A percentile compares a stretch with the other conserved stretches of the same genome.
Conservation (phyloP, 1,284 basidiomycete genomes). For the Flammula alnicola region DNA sequence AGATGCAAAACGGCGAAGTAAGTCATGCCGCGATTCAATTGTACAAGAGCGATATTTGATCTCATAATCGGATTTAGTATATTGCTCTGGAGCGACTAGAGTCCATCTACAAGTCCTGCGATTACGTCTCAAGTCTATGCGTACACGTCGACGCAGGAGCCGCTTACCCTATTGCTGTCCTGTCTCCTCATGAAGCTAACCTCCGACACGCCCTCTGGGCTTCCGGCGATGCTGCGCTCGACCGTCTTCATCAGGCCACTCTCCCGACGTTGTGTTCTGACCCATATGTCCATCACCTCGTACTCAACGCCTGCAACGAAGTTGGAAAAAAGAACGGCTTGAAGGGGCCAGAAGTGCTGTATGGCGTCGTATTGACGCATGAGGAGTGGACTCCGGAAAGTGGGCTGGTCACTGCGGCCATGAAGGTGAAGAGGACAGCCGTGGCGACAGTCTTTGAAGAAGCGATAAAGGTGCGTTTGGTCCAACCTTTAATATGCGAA, state of each 20-base stretch:
- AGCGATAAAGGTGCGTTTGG: constrained; percentile 64
- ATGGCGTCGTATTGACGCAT: constrained; percentile 75
- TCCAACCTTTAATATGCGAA: no score
- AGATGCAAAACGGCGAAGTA: constrained; percentile 80
- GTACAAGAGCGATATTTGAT: no score
- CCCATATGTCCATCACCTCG: constrained; percentile 61
- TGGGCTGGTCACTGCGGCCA: constrained; percentile 86
- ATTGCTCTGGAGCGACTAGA: constrained; percentile 90
- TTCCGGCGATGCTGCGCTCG: constrained; percentile 26
- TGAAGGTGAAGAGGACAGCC: constrained; percentile 84
- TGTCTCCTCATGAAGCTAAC: constrained; percentile 78
- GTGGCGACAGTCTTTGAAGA: constrained; percentile 69
- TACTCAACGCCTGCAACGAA: constrained; percentile 81
- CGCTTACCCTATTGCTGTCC: constrained; percentile 81
- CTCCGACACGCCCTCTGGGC: constrained; percentile 59
- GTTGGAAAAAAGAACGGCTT: constrained; percentile 86
- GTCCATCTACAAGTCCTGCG: constrained; percentile 83
- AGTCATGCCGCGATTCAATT: no score
- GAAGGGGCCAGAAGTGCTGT: constrained; percentile 82
- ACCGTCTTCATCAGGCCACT: constrained; percentile 14
- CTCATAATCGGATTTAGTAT: constrained; percentile 51
- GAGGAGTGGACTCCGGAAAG: constrained; percentile 93
- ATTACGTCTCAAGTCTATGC: constrained; percentile 80
- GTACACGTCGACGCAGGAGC: constrained; percentile 82
- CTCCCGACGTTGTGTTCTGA: constrained; percentile 69